These are phyloP conservation scores for Prunus yedoensis DNA, from an alignment of 331 rosid genomes.

Conservation along the genomic window DNA sequence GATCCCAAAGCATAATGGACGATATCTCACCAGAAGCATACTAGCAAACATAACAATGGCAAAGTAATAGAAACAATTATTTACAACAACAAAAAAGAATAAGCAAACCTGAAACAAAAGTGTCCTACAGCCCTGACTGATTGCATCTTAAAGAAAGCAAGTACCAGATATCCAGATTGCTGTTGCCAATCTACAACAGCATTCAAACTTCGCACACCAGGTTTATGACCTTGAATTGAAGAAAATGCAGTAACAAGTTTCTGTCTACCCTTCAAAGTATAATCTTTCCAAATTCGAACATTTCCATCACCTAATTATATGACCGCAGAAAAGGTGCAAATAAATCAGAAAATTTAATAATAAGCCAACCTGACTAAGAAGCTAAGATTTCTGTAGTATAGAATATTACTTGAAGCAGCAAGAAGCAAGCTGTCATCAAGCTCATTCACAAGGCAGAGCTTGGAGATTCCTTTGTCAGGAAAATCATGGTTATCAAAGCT, in stretches of 20 bases:
- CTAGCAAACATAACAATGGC: conserved; percentile 48
- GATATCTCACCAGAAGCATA: conserved; percentile 87
- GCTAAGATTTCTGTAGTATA: conserved; percentile 14
- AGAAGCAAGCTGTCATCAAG: conserved; percentile 96
- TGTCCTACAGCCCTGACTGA: conserved; percentile 6
- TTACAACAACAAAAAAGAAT: neutral
- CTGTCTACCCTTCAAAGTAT: conserved; percentile 66
- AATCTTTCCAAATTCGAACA: conserved; percentile 93
- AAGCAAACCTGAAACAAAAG: conserved; percentile 3
- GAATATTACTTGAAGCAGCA: conserved; percentile 86
- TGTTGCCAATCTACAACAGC: conserved; percentile 99
- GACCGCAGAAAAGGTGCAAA: neutral
- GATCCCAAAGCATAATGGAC: conserved; percentile 83
- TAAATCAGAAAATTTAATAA: neutral
- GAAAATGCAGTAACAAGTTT: conserved; percentile 97
- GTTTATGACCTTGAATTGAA: conserved; percentile 87
- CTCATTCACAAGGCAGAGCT: conserved; percentile 92
- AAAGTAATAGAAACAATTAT: conserved; percentile 3
- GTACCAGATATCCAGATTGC: conserved; percentile 92
- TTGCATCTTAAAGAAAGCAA: conserved; percentile 19
- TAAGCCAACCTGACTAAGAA: conserved; percentile 8
- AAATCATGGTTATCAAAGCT: conserved; percentile 87
- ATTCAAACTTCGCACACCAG: conserved; percentile 76
- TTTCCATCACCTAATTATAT: conserved; percentile 77
- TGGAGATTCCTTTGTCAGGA: conserved; percentile 92